Base-by-base conservation (phyloP, 805 yeast genomes). In the Tetrapisispora pingtungensis region DNA sequence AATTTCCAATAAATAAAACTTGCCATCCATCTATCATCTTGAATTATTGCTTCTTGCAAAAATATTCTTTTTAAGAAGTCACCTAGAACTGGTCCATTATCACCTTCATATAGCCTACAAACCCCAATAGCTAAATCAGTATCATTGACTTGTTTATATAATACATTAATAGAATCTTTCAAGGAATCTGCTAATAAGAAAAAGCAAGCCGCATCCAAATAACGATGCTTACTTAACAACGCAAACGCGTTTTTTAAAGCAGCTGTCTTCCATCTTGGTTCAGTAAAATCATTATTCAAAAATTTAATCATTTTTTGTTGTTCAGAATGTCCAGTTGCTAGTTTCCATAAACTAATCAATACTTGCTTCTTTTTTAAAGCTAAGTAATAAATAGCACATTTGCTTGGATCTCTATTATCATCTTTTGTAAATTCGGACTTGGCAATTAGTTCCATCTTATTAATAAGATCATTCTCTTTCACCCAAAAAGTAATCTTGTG, bases 241-340 rank as follows among this genome's bases (percentile, higher is more conserved):
- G 86, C 97, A 69, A 78, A 90, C 0, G 97, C 97, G 65, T 90
- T 90, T 56, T 93, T 93, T 54, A 79, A 63, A 0, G 97, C 97
- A 1, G 97, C 96, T 0, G 84, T 71, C 52, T 71, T 76, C 96
- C 97, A 89, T 41, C 96, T 69, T 14, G 73, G 71, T 43, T 80
- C 77, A 4, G 67, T 64, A 60, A 89, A 90, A 57, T 93, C 93
- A 58, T 89, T 82, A 18, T 70, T 68, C 53, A 90, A 67, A 54
- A 90, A 84, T 55, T 73, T 81, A 41, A 86, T 51, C 80, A 90
- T 84, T 58, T 89, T 90, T 32, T 74, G 78, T 52, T 81, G 87
- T 57, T 90, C 98, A 1, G 81, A 75, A 58, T 88, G 85, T 2
- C 84, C 81, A 15, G 72, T 64, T 1, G 83, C 69, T 1, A 86